Evolutionary conservation across 441 rosid species (phyloP), one percentile per base, ranked within the genome.

Genomic region (Pelargonium fulgidum): DNA sequence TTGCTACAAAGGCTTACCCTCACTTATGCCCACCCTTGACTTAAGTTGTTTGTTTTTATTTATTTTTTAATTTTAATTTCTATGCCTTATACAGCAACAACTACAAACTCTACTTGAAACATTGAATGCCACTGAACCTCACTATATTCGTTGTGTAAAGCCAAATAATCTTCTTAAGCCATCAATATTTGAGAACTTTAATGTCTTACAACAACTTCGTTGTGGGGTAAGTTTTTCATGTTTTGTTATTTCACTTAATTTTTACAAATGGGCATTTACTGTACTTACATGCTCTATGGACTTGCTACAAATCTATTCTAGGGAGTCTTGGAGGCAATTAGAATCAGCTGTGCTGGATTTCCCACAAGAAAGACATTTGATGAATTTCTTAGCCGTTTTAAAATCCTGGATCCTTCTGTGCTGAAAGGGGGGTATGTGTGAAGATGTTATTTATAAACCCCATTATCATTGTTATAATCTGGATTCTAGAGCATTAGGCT

Each of bases 291-390:
- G 11, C 20, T 58, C 62, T 16, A 58, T 62, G 52, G 67, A 26
- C 64, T 59, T 52, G 59, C 17, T 59, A 20, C 12, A 33, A 69
- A 72, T 65, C 45, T 77, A 66, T 48, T 75, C 62, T 75, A 95
- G 99, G 99, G 98, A 44, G 99, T 95, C 73, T 83, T 95, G 93
- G 98, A 95, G 80, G 99, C 98, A 69, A 92, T 95, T 76, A 86
- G 99, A 83, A 95, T 95, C 76, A 95, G 98, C 67, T 95, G 99
- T 78, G 98, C 97, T 61, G 98, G 98, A 72, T 95, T 83, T 82
- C 98, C 99, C 47, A 88, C 97, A 68, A 82, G 99, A 79, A 95
- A 86, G 81, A 67, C 78, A 13, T 95, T 92, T 78, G 75, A 72
- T 68, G 98, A 95, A 77, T 92, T 95, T 76, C 62, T 84, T 59